phyloP scores from a whole-genome alignment of 2,329 filamentous ascomycete genomes.

The Fusarium multiceps region DNA sequence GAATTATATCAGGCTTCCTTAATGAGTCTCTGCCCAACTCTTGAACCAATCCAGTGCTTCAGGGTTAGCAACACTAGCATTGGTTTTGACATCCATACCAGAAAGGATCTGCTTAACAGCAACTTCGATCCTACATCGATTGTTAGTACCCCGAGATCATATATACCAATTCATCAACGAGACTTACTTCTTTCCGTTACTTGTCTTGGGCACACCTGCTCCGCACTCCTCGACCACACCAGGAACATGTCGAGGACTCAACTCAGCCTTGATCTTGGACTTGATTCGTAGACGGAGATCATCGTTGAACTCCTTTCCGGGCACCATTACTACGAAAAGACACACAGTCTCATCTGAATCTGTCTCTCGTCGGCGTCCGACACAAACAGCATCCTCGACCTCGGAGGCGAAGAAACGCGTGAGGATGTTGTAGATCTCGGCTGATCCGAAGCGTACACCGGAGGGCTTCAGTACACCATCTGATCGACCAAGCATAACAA shows the following conservation, averaged over 20 bases:
- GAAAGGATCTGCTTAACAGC: conserved; percentile 96
- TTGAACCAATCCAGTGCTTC: conserved; percentile 90
- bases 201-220: conserved; percentile 87
- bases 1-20: not conserved
- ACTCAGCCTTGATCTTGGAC: conserved; percentile 75
- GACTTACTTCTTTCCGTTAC: conserved; percentile 93
- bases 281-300: conserved; percentile 74
- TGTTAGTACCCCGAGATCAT: conserved; percentile 27
- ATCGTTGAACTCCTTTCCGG: conserved; percentile 65
- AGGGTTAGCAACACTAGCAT: conserved; percentile 92
- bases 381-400: conserved; percentile 87
- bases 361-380: conserved; percentile 76
- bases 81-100: conserved; percentile 86
- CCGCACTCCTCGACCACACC: conserved; percentile 81
- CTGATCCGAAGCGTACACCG: conserved; percentile 90
- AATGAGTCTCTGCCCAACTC: conserved; percentile 73
- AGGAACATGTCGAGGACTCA: conserved; percentile 91
- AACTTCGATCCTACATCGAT: conserved; percentile 77
- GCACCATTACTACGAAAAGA: conserved; percentile 83
- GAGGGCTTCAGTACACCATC: conserved; percentile 94
- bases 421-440: conserved; percentile 96
- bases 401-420: conserved; percentile 82
- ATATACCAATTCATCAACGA: not conserved
- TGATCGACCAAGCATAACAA: conserved; percentile 91
- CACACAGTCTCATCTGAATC: conserved; percentile 89